A percentile compares a stretch with the other conserved stretches of the same genome.
These are phyloP conservation scores for Globisporangium parvum DNA, from an alignment of 352 stramenopile species.

Conservation along the genomic window DNA sequence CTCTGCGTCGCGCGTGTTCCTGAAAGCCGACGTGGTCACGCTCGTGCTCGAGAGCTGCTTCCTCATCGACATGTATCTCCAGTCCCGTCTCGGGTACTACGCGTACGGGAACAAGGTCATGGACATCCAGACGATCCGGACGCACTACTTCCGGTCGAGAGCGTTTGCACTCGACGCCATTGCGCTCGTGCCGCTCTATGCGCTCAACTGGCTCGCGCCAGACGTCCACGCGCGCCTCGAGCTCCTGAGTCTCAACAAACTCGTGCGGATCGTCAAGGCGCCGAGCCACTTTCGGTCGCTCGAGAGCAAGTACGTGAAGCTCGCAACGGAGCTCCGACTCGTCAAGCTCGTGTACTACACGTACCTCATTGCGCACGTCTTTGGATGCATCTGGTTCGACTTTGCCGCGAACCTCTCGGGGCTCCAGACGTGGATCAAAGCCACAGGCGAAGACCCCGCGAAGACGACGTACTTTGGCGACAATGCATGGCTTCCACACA, in stretches of 20 bases:
- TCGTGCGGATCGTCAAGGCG: conserved; percentile 44
- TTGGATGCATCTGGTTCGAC: conserved; percentile 57
- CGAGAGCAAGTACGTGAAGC: conserved; percentile 45
- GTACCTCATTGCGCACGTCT: conserved; percentile 43
- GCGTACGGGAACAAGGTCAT: conserved; percentile 66
- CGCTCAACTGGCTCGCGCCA: conserved; percentile 28
- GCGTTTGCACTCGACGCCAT: conserved; percentile 39
- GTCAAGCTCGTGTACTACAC: conserved; percentile 54
- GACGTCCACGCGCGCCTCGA: conserved; percentile 17
- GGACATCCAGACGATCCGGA: conserved; percentile 30
- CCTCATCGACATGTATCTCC: conserved; percentile 42
- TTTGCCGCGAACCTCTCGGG: conserved; percentile 45
- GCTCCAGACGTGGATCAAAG: conserved; percentile 18
- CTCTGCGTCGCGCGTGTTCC: conserved; percentile 10
- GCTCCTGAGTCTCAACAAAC: conserved; percentile 50
- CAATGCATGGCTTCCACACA: conserved; percentile 24
- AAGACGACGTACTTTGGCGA: conserved; percentile 19
- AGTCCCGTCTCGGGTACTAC: conserved; percentile 50
- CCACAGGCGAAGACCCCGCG: not conserved
- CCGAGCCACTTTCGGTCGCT: conserved; percentile 39
- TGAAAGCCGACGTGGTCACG: conserved; percentile 22
- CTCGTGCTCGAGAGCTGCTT: conserved; percentile 39
- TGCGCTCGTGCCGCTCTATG: conserved; percentile 35
- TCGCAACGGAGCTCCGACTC: conserved; percentile 41
- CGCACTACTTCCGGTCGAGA: conserved; percentile 33